Conservation (phyloP, 768 basidiomycete genomes). For the Tulasnella sp. region DNA sequence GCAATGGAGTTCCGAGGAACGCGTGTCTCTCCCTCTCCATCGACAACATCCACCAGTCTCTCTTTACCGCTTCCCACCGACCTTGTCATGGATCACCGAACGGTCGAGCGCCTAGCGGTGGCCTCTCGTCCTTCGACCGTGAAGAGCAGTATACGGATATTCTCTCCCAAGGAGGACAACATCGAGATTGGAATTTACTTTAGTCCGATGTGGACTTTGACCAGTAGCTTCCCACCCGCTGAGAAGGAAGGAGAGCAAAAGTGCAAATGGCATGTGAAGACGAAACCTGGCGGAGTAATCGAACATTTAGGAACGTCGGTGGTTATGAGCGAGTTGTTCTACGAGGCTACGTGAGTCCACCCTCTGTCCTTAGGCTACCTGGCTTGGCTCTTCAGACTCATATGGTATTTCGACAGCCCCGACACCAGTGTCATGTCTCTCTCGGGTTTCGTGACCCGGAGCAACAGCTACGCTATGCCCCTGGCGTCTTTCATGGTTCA, state of each 20-base stretch:
- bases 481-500: conserved; percentile 74
- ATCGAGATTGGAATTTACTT: conserved; percentile 70
- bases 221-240: conserved; percentile 69
- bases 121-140: conserved; percentile 30
- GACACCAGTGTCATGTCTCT: conserved; percentile 72
- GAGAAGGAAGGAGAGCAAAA: conserved; percentile 41
- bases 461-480: conserved; percentile 81
- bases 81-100: conserved; percentile 60
- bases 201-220: conserved; percentile 65
- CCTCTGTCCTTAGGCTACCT: background rate
- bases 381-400: background rate
- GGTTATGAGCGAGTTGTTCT: conserved; percentile 72
- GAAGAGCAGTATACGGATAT: conserved; percentile 4
- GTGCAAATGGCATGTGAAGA: conserved; percentile 62
- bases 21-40: conserved; percentile 41
- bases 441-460: conserved; percentile 65
- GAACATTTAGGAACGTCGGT: conserved; percentile 82
- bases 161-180: conserved; percentile 59
- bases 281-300: conserved; percentile 75
- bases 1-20: conserved; percentile 78
- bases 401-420: conserved; percentile 44
- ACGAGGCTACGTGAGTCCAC: conserved; percentile 66
- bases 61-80: conserved; percentile 42
- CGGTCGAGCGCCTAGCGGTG: conserved; percentile 66
- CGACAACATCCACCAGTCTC: conserved; percentile 48